Conservation (phyloP, 768 basidiomycete genomes). For the Fomitopsis pulvina region DNA sequence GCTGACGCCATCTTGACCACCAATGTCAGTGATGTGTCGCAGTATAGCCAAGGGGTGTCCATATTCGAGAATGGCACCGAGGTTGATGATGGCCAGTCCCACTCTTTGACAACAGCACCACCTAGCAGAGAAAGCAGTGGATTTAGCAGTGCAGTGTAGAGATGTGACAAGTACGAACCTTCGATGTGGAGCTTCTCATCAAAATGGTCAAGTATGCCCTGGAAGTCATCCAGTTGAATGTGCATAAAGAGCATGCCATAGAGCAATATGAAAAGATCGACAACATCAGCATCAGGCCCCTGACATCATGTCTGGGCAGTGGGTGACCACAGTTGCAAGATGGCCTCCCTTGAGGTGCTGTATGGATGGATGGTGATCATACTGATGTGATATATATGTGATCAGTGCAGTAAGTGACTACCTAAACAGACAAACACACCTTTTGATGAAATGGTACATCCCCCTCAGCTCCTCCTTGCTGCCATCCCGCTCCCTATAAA, state of each 20-base stretch:
- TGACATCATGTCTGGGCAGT: constrained; percentile 67
- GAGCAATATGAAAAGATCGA: constrained; percentile 84
- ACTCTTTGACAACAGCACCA: constrained; percentile 55
- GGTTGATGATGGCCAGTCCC: constrained; percentile 84
- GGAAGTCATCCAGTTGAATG: constrained; percentile 90
- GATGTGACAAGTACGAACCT: constrained; percentile 9
- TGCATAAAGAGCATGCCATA: constrained; percentile 98
- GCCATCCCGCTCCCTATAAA: constrained; percentile 75
- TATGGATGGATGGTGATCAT: constrained; percentile 91
- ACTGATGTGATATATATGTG: constrained; percentile 34
- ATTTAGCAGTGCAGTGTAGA: background rate
- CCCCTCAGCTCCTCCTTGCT: constrained; percentile 86
- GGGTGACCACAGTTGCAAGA: constrained; percentile 83
- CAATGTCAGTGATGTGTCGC: constrained; percentile 49
- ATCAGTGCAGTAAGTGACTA: too few relatives aligned
- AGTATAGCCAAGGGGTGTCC: constrained; percentile 70
- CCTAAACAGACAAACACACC: constrained; percentile 41
- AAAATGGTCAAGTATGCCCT: constrained; percentile 72
- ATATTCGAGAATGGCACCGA: constrained; percentile 81
- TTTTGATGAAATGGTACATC: constrained; percentile 92
- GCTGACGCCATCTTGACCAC: constrained; percentile 24
- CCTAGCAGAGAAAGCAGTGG: constrained; percentile 7
- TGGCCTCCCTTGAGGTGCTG: constrained; percentile 80
- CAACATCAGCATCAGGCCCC: constrained; percentile 61
- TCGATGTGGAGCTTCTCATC: constrained; percentile 84